Evolutionary conservation across 179 eudicot species (phyloP), one percentile per base, ranked within the genome.

Genomic region (Silene noctiflora): DNA sequence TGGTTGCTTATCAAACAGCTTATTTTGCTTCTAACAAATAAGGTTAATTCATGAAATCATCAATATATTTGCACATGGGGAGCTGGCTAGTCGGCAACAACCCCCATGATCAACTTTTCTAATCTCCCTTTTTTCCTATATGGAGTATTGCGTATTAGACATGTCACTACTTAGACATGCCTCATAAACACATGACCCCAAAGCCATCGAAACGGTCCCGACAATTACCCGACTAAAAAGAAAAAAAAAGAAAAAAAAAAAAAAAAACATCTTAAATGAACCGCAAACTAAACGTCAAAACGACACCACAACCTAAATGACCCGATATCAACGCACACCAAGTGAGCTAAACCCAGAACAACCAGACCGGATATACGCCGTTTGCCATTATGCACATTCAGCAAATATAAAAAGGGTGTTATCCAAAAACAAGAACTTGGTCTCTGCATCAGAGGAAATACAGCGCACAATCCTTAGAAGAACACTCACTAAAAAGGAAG

Each of bases 61-160:
- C n/a, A 1, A 69, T 35, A 39, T 56, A 67, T 44, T 53, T 14
- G 62, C 76, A 62, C 75, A 64, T 63, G 71, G 55, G 31, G 58
- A 51, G 58, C 58, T 51, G 58, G 58, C 58, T 12, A 71, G 71
- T 71, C 74, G 79, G 79, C 69, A 77, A 77, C 79, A 58, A 77
- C 79, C 79, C 56, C 31, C 68, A 77, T 24, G 20, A 69, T 59
- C 59, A 0, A 39, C 39, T 39, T 39, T 39, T 39, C 1, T 39
- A 39, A 0, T 39, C 35, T 67, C 51, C 60, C 69, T 55, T 66
- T 17, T 56, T 59, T 74, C 51, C 69, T 44, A 44, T 69, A 60
- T 3, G 31, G 66, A 62, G 66, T 62, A 62, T 51, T 51, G 58
- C 58, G 27, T 25, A 39, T 17, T 29, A 58, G 48, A 44, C 44